Evolutionary conservation across 2,329 filamentous ascomycete genomes (phyloP).

Genomic region (Pseudogymnoascus sp.): DNA sequence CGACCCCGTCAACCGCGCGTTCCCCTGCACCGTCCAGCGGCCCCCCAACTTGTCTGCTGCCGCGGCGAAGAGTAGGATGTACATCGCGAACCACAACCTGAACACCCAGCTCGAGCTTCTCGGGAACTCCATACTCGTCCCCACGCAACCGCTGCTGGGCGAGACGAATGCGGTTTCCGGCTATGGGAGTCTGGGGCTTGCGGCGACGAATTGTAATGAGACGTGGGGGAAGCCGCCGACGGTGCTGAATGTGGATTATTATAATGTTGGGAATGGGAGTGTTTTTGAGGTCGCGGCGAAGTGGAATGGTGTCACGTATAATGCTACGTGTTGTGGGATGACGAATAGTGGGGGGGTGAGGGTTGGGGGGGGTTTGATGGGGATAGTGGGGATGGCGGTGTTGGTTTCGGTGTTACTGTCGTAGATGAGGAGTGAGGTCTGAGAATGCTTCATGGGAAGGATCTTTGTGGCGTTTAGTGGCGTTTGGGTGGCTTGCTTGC

Average conservation of each 20-base stretch:
- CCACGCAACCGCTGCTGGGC: constrained; percentile 61
- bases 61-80: constrained; percentile 55
- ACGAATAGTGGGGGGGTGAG: constrained; percentile 21
- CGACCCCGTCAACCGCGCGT: constrained; percentile 49
- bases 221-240: constrained; percentile 64
- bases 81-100: constrained; percentile 85
- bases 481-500: constrained; percentile 4
- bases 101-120: constrained; percentile 68
- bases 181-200: constrained; percentile 55
- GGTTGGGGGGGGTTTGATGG: background rate
- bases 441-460: background rate
- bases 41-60: constrained; percentile 54
- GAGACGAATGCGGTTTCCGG: constrained; percentile 61
- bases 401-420: background rate
- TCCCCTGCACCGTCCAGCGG: constrained; percentile 72
- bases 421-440: background rate
- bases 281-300: constrained; percentile 67
- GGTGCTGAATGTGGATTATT: constrained; percentile 77
- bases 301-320: constrained; percentile 66
- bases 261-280: constrained; percentile 58
- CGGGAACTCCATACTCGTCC: constrained; percentile 56
- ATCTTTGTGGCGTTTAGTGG: background rate
- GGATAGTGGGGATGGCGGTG: background rate
- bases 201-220: constrained; percentile 50
- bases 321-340: constrained; percentile 48